Conservation (phyloP, 768 basidiomycete species). For the Cystofilobasidium macerans region DNA sequence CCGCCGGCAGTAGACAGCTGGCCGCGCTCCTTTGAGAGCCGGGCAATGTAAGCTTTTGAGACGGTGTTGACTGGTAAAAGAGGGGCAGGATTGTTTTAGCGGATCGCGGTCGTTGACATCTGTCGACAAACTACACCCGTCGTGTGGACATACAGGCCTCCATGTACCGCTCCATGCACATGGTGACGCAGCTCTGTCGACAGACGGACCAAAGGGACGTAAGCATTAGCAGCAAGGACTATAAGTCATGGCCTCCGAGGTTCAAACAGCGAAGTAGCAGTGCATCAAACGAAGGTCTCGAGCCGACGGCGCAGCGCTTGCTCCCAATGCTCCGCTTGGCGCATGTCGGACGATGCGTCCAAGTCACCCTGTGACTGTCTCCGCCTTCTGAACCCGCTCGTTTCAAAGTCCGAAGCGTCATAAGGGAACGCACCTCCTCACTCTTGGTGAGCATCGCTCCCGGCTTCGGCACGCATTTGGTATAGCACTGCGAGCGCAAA, state of each 20-base stretch:
- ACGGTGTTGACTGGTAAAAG: slow-evolving; percentile 55
- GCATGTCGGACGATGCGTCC: no score
- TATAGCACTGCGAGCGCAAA: slow-evolving; percentile 54
- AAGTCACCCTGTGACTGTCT: no score
- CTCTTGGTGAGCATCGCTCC: slow-evolving; percentile 55
- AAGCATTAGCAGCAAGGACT: background rate
- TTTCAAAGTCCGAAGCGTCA: background rate
- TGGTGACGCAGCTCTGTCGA: slow-evolving; percentile 56
- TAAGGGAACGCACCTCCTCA: slow-evolving; percentile 50
- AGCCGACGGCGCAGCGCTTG: no score
- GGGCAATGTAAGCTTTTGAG: slow-evolving; percentile 54
- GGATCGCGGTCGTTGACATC: no score
- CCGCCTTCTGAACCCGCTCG: no score
- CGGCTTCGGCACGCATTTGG: slow-evolving; percentile 67
- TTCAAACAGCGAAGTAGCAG: no score
- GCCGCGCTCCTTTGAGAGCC: slow-evolving; percentile 48
- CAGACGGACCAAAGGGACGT: background rate
- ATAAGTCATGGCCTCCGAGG: no score
- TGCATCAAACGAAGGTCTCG: no score
- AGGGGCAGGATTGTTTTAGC: no score
- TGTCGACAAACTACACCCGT: no score
- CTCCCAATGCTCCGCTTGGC: no score
- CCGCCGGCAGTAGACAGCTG: slow-evolving; percentile 16
- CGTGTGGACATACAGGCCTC: slow-evolving; percentile 66
- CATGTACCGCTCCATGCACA: slow-evolving; percentile 71